phyloP scores from a whole-genome alignment of 495 filamentous ascomycete species.

The Penicillium daleae region DNA sequence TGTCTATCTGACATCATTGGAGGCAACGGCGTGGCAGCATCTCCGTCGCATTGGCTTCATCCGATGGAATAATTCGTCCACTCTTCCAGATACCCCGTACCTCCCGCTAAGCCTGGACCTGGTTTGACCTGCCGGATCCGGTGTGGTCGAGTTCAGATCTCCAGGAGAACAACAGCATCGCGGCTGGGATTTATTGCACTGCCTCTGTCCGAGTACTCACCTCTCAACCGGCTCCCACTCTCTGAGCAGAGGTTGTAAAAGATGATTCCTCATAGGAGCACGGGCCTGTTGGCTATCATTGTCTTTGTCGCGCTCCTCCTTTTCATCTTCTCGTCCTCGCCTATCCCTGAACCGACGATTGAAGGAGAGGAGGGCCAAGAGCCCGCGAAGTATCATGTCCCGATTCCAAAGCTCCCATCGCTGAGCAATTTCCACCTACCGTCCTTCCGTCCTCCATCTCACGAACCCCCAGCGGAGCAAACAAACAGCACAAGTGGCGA shows the following conservation, averaged over 20 bases:
- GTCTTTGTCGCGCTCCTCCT: constrained; percentile 51
- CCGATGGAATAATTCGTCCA: constrained; percentile 16
- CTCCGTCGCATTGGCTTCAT: not conserved
- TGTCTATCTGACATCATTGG: constrained; percentile 20
- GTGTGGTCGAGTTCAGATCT: constrained; percentile 20
- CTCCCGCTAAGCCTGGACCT: constrained; percentile 15
- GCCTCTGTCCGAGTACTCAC: not conserved
- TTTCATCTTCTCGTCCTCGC: constrained; percentile 49
- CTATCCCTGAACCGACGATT: constrained; percentile 32
- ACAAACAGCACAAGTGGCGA: constrained; percentile 80
- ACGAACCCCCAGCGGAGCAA: constrained; percentile 76
- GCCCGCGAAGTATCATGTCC: constrained; percentile 39
- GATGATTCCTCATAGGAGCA: constrained; percentile 51
- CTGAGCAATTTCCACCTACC: constrained; percentile 42
- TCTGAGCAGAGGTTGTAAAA: constrained; percentile 16
- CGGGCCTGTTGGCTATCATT: constrained; percentile 46
- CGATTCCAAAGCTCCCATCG: constrained; percentile 48
- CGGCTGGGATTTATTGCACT: constrained; percentile 12
- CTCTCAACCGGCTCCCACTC: constrained; percentile 9
- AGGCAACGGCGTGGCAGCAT: constrained; percentile 1
- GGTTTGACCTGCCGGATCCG: constrained; percentile 20
- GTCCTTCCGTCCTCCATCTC: constrained; percentile 68
- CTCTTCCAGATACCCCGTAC: not conserved
- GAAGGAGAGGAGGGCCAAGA: constrained; percentile 30
- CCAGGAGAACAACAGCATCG: constrained; percentile 20